These are phyloP conservation scores for Podospora appendiculata DNA, from an alignment of 495 filamentous ascomycete species.

Conservation along the genomic window DNA sequence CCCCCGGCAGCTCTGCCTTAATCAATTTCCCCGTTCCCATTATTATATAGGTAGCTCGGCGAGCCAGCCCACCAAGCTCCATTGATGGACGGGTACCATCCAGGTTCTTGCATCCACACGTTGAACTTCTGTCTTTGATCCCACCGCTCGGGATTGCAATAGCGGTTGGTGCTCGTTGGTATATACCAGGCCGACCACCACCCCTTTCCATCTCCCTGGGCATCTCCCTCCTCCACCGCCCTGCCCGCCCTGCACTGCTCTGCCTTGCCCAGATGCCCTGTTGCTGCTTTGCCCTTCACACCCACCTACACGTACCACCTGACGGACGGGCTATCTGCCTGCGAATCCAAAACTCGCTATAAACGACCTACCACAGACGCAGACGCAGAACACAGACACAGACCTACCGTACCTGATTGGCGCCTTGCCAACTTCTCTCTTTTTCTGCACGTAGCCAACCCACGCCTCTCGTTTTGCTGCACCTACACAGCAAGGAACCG, in stretches of 20 bases:
- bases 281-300: too few species aligned
- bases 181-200: slow-evolving; percentile 15
- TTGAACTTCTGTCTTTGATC: not conserved
- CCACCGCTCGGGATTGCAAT: slow-evolving; percentile 12
- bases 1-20: too few species aligned
- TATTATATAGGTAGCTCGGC: too few species aligned
- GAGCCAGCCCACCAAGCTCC: too few species aligned
- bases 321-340: not conserved
- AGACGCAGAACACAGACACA: not conserved
- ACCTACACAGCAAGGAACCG: not conserved
- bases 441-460: not conserved
- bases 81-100: too few species aligned
- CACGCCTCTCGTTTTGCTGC: slow-evolving; percentile 7
- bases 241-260: too few species aligned
- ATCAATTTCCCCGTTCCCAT: too few species aligned
- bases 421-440: slow-evolving; percentile 7
- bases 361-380: not conserved
- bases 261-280: too few species aligned
- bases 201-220: not conserved
- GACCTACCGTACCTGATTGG: not conserved
- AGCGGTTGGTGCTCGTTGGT: slow-evolving; percentile 16
- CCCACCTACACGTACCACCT: too few species aligned
- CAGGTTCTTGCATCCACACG: not conserved
- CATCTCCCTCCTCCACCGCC: not conserved
- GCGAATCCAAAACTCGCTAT: slow-evolving; percentile 3